These are phyloP conservation scores for Fusarium coffeatum DNA, from an alignment of 2,329 filamentous ascomycete species.

Conservation along the genomic window DNA sequence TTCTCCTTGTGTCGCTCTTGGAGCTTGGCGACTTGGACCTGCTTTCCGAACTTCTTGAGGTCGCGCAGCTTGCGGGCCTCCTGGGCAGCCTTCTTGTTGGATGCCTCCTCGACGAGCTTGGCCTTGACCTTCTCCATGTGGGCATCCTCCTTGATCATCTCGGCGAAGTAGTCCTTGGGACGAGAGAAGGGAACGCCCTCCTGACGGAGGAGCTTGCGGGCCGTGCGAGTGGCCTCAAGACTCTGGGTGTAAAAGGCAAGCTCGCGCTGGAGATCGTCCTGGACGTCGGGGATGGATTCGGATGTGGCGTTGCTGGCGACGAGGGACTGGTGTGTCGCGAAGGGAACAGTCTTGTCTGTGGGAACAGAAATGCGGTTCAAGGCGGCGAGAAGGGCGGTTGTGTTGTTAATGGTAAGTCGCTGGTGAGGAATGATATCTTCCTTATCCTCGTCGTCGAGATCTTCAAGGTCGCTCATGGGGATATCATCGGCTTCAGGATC, in stretches of 20 bases:
- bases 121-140: conserved; percentile 98
- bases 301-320: conserved; percentile 73
- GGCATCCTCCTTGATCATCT: conserved; percentile 98
- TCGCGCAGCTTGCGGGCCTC: conserved; percentile 94
- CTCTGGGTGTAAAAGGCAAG: conserved; percentile 88
- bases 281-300: conserved; percentile 79
- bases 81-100: conserved; percentile 88
- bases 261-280: conserved; percentile 93
- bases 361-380: conserved; percentile 81
- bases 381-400: conserved; percentile 81
- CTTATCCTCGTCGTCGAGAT: conserved; percentile 80
- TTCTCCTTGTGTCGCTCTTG: conserved; percentile 95
- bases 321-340: conserved; percentile 85
- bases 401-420: conserved; percentile 97
- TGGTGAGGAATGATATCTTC: conserved; percentile 91
- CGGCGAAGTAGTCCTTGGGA: conserved; percentile 95
- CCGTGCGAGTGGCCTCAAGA: conserved; percentile 78
- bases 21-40: conserved; percentile 94
- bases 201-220: conserved; percentile 78
- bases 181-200: conserved; percentile 89
- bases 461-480: conserved; percentile 87
- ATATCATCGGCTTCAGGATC: conserved; percentile 88
- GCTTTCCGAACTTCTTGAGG: conserved; percentile 99
- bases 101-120: conserved; percentile 91
- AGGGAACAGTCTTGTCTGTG: conserved; percentile 74